phyloP scores from a whole-genome alignment of 306 rosid genomes.

The Glycine soja region DNA sequence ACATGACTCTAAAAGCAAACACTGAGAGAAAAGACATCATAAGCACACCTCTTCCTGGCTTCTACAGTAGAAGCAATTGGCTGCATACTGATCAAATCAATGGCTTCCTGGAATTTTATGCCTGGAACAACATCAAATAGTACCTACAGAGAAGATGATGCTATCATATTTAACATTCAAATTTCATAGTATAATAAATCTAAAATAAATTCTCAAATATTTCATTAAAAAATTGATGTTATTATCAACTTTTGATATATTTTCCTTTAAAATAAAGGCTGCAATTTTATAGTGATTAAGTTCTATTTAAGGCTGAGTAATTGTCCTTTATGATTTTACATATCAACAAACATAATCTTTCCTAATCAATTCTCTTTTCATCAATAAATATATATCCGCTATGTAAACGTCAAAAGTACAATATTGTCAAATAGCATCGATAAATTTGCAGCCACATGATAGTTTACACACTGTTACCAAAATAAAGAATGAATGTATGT shows the following conservation, averaged over 20 bases:
- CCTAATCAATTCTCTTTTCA: slow-evolving; percentile 26
- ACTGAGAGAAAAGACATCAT: slow-evolving; percentile 32
- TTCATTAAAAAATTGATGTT: background rate
- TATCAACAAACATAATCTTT: slow-evolving; percentile 32
- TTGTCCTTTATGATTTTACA: slow-evolving; percentile 33
- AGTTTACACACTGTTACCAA: slow-evolving; percentile 10
- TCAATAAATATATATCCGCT: slow-evolving; percentile 24
- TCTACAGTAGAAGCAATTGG: slow-evolving; percentile 82
- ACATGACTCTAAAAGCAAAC: slow-evolving; percentile 20
- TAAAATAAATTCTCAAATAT: slow-evolving; percentile 37
- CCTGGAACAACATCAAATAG: slow-evolving; percentile 98
- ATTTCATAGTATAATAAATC: slow-evolving; percentile 36
- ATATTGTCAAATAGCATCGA: slow-evolving; percentile 25
- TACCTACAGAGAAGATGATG: slow-evolving; percentile 69
- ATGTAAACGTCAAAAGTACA: slow-evolving; percentile 4
- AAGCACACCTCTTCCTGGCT: slow-evolving; percentile 79
- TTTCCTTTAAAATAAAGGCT: slow-evolving; percentile 19
- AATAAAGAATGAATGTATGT: slow-evolving; percentile 25
- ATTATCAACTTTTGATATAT: slow-evolving; percentile 20
- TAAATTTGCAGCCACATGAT: slow-evolving; percentile 3
- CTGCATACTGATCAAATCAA: slow-evolving; percentile 85
- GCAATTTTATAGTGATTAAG: slow-evolving; percentile 14
- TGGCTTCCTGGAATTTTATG: slow-evolving; percentile 89
- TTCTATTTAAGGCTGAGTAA: slow-evolving; percentile 29
- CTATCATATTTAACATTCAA: slow-evolving; percentile 41